phyloP scores from a whole-genome alignment of 306 rosid species.

The Acacia crassicarpa region DNA sequence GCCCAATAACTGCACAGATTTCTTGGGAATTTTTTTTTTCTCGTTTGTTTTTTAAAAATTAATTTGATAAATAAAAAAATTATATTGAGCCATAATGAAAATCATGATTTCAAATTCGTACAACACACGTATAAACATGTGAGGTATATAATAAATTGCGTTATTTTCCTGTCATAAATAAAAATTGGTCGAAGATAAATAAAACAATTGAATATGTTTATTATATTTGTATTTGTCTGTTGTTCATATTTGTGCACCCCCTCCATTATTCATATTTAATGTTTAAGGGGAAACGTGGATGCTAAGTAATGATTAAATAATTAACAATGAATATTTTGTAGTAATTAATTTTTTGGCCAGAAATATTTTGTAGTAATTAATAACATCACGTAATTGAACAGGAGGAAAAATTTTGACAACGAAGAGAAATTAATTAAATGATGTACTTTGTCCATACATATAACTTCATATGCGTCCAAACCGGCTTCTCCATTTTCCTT shows the following conservation, averaged over 20 bases:
- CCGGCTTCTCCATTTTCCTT: too few relatives aligned
- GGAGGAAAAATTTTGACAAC: too few relatives aligned
- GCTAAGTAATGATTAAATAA: background rate
- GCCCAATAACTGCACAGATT: background rate
- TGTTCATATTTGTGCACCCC: background rate
- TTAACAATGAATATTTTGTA: background rate
- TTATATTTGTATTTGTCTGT: background rate
- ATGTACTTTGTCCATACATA: background rate
- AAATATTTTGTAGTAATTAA: background rate
- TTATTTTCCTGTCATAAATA: background rate
- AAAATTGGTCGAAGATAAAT: too few relatives aligned
- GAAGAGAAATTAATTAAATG: background rate
- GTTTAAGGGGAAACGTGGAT: background rate
- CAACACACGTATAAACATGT: background rate
- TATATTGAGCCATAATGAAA: background rate
- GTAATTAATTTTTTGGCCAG: background rate
- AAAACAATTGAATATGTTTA: background rate
- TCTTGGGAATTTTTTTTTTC: background rate
- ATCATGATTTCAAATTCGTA: background rate
- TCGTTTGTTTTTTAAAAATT: background rate
- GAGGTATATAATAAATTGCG: background rate
- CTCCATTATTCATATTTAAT: background rate
- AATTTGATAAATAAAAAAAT: background rate
- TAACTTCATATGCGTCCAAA: too few relatives aligned
- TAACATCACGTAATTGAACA: background rate